Evolutionary conservation across 306 rosid species (phyloP), one percentile per base, ranked within the genome.

Genomic region (Biancaea sappan): DNA sequence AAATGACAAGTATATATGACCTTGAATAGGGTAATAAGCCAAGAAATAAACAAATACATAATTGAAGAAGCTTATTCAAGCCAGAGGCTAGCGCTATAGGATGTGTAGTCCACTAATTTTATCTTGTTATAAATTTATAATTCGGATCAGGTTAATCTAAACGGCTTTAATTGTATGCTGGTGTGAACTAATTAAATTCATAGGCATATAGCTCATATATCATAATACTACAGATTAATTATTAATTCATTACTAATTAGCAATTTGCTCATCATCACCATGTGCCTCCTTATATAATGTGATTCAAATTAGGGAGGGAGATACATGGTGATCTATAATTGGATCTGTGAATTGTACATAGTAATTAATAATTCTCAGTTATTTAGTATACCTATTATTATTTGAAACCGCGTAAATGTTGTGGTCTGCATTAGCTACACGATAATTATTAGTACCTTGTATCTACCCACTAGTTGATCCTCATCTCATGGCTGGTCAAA

Each of bases 1-100:
- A 58, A 58, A 31, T 31, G 47, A 61, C 29, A 61, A 35, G 29
- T 37, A n/a, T n/a, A n/a, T n/a, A 62, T 35, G 68, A 62, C 68
- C 19, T 62, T 19, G 25, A 18, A 29, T n/a, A 59, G 14, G 8
- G 14, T 1, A 41, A 41, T 41, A 41, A 41, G 12, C 46, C 43
- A 38, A 7, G 12, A 7, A 38, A 38, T 38, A 8, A 38, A 38
- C 43, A 34, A 34, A 34, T 34, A 34, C 4, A 34, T 34, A 4
- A n/a, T n/a, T n/a, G n/a, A n/a, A n/a, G n/a, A n/a, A n/a, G n/a
- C n/a, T n/a, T n/a, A n/a, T n/a, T n/a, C n/a, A n/a, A n/a, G n/a
- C n/a, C n/a, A n/a, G n/a, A n/a, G n/a, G n/a, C n/a, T n/a, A n/a
- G n/a, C n/a, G n/a, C n/a, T n/a, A n/a, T n/a, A n/a, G n/a, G n/a